Evolutionary conservation across 208 protist genomes (phyloP).

Genomic region (Leishmania martiniquensis): DNA sequence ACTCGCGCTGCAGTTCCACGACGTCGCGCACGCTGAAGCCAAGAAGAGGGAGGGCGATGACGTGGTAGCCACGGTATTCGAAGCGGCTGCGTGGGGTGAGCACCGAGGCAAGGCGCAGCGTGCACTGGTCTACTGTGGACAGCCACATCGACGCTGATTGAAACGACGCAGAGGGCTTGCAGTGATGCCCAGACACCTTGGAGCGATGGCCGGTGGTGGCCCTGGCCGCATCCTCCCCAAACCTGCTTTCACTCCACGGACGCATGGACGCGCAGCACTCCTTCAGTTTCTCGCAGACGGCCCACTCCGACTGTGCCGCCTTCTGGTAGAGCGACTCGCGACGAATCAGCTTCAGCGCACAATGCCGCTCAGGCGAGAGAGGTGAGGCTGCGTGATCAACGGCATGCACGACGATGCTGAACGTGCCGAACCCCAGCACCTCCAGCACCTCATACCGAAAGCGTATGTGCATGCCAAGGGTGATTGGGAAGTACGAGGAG

Average conservation of each 20-base stretch:
- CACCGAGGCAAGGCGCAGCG: constrained; percentile 12
- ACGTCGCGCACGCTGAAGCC: constrained; percentile 69
- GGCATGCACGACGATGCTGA: constrained; percentile 76
- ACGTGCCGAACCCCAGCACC: constrained; percentile 81
- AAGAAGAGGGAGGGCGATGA: constrained; percentile 62
- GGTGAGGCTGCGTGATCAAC: constrained; percentile 78
- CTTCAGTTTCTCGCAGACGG: constrained; percentile 40
- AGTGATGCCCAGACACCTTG: not conserved
- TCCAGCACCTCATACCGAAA: constrained; percentile 88
- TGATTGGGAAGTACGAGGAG: constrained; percentile 83
- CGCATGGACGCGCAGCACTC: constrained; percentile 17
- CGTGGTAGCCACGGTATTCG: constrained; percentile 56
- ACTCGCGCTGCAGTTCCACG: constrained; percentile 38
- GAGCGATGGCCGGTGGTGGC: not conserved
- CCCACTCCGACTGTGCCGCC: constrained; percentile 53
- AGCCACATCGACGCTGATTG: constrained; percentile 7
- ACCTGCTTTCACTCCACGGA: constrained; percentile 5
- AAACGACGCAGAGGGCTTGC: not conserved
- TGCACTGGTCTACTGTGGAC: constrained; percentile 15
- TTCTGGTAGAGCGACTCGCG: constrained; percentile 42
- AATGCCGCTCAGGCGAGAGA: constrained; percentile 36
- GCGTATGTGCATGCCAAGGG: constrained; percentile 91
- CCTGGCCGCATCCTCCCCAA: not conserved
- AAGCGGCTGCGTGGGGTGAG: constrained; percentile 39
- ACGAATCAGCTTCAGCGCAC: constrained; percentile 34